Evolutionary conservation across 2,329 filamentous ascomycete genomes (phyloP), one percentile per base, ranked within the genome.

Genomic region (Talaromyces verruculosus): DNA sequence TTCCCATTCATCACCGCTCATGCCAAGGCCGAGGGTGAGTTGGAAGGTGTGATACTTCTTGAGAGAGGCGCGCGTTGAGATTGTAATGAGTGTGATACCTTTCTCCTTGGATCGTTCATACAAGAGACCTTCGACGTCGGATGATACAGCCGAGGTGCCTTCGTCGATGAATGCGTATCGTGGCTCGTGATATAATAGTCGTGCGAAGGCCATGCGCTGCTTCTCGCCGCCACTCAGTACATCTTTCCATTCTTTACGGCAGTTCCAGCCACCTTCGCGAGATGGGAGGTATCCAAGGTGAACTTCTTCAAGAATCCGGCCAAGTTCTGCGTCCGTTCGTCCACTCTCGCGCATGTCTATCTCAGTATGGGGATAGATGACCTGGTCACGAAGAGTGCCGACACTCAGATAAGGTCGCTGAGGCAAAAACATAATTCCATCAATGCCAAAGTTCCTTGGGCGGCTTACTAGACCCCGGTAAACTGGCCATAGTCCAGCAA

Each of bases 381-480:
- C 92, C 80, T 99, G 96, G 73, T 99, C 96, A 30, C 95, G 90
- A 10, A 98, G 84, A 1, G 95, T 98, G 41, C 95, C 95, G 25
- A 94, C 91, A 76, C 89, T 94, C 39, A 98, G 86, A 73, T 98
- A 98, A 0, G 94, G 93, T 17, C 94, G 86, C 77, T 99, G 95
- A 0, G 95, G 95, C 11, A 99, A 85, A 80, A 99, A 98, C 93
- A 99, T 98, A 80, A 99, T 96, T 67, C 95, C 95, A 70, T 98
- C 94, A 68, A 89, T 85, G 45, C 93, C 93, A 49, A 87, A 86
- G 45, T 82, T 85, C 73, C 95, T 92, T 2, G 95, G 94, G 1
- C 93, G 88, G 66, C 91, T 96, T 19, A 97, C 92, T 1, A 99
- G 84, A 2, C 95, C 95, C 53, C 95, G 90, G 76, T 98, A 99